phyloP scores from a whole-genome alignment of 331 rosid species.

The Rosa hybrid region DNA sequence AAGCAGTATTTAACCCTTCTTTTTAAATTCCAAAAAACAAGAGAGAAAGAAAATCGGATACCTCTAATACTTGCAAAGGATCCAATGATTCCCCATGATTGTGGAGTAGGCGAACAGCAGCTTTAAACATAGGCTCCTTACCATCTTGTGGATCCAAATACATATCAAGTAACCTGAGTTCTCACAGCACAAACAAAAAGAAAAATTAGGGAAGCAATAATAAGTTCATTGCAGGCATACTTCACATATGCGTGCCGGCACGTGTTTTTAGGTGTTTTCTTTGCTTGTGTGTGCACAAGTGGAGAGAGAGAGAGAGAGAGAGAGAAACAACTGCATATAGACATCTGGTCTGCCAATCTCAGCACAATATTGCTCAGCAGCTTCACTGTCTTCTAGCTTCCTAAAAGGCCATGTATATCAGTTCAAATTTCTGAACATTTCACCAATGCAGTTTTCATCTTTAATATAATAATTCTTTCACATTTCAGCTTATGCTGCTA shows the following conservation, averaged over 20 bases:
- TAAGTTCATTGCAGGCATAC: neutral
- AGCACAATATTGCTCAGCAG: slow-evolving; percentile 99
- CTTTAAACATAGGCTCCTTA: slow-evolving; percentile 97
- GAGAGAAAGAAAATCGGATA: slow-evolving; percentile 33
- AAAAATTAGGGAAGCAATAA: slow-evolving; percentile 6
- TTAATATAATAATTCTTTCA: neutral
- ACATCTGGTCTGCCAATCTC: slow-evolving; percentile 98
- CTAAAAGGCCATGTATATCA: slow-evolving; percentile 46
- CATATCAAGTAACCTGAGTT: slow-evolving; percentile 93
- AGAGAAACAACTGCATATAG: slow-evolving; percentile 82
- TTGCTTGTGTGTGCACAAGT: neutral
- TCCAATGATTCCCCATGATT: slow-evolving; percentile 97
- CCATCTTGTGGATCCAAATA: slow-evolving; percentile 98
- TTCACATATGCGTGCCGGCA: neutral
- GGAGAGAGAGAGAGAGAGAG: slow-evolving; percentile 24
- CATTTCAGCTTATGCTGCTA: neutral
- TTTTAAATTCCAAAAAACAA: neutral
- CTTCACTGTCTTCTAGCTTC: slow-evolving; percentile 95
- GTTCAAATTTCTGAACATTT: slow-evolving; percentile 16
- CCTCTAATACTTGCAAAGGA: slow-evolving; percentile 95
- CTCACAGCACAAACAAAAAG: slow-evolving; percentile 13
- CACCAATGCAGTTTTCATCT: neutral
- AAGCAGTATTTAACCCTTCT: no score
- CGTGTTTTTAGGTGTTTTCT: neutral
- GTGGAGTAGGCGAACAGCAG: slow-evolving; percentile 98